A percentile compares a stretch with the other conserved stretches of the same genome.
Conservation (phyloP, 2,329 filamentous ascomycete genomes). For the Coniosporium tulheliwenetii region DNA sequence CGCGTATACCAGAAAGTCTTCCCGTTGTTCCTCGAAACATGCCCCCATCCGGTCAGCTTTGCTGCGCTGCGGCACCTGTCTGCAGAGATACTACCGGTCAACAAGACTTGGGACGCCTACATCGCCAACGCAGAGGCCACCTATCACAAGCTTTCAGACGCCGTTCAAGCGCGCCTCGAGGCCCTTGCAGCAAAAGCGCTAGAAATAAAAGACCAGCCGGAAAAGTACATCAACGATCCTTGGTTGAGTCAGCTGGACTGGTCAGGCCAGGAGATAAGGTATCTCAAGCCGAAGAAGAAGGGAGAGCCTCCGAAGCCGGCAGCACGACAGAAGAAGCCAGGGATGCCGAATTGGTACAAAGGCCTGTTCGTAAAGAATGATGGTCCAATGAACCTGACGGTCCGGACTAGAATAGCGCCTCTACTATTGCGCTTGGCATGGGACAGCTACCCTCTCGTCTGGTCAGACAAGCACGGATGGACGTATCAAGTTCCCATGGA, state of each 20-base stretch:
- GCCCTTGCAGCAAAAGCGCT: constrained; percentile 63
- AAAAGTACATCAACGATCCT: constrained; percentile 62
- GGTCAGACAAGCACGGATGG: constrained; percentile 91
- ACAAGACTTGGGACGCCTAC: constrained; percentile 78
- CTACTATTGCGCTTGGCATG: constrained; percentile 71
- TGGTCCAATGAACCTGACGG: constrained; percentile 58
- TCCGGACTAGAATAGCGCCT: constrained; percentile 76
- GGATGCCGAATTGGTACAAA: constrained; percentile 94
- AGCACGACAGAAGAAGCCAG: constrained; percentile 78
- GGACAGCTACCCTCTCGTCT: constrained; percentile 79
- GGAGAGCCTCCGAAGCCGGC: constrained; percentile 61
- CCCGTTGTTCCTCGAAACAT: constrained; percentile 73
- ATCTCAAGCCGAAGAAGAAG: constrained; percentile 86
- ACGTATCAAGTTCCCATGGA: constrained; percentile 61
- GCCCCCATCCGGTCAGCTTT: constrained; percentile 94
- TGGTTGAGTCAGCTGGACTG: constrained; percentile 93
- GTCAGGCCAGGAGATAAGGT: constrained; percentile 81
- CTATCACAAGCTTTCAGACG: constrained; percentile 61
- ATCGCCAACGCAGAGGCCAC: constrained; percentile 70
- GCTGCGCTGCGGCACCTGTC: constrained; percentile 86
- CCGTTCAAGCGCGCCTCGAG: constrained; percentile 61
- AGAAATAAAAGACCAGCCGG: constrained; percentile 51
- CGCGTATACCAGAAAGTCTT: constrained; percentile 90
- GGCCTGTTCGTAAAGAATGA: constrained; percentile 62
- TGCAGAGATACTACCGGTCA: constrained; percentile 79